Conservation (phyloP, 371 early-diverging fungal species). For the Rhizopus arrhizus region DNA sequence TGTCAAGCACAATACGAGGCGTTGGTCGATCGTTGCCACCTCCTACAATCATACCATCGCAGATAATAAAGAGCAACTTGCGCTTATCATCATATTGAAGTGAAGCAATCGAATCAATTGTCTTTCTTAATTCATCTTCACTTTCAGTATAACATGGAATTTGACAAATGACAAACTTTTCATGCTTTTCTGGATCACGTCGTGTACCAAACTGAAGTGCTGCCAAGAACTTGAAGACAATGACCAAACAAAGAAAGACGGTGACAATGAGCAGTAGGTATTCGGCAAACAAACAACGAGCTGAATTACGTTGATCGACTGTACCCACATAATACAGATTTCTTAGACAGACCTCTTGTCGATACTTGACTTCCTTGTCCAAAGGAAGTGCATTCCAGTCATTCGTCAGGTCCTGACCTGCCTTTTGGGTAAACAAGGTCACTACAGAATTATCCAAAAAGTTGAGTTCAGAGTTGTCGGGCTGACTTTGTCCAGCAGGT, state of each 20-base stretch:
- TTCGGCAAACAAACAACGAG: conserved; percentile 81
- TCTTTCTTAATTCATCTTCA: conserved; percentile 70
- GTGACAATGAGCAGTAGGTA: conserved; percentile 80
- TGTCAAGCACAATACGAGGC: conserved; percentile 83
- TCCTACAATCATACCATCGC: conserved; percentile 88
- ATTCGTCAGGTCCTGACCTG: conserved; percentile 66
- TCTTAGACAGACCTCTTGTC: conserved; percentile 66
- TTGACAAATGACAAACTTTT: conserved; percentile 91
- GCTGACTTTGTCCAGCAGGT: conserved; percentile 21
- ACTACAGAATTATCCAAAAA: conserved; percentile 57
- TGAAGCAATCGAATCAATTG: conserved; percentile 71
- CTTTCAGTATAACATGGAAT: conserved; percentile 87
- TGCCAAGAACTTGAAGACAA: conserved; percentile 88
- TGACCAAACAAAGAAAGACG: conserved; percentile 74
- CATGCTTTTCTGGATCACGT: conserved; percentile 80
- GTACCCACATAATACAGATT: conserved; percentile 81
- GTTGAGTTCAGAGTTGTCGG: conserved; percentile 32
- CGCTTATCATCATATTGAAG: conserved; percentile 71
- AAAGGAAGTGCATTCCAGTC: conserved; percentile 50
- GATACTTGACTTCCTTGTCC: conserved; percentile 28
- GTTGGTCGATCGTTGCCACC: conserved; percentile 90
- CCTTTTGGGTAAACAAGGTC: conserved; percentile 57
- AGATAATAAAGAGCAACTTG: conserved; percentile 77
- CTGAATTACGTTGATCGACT: conserved; percentile 79
- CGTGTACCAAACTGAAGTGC: conserved; percentile 77